Evolutionary conservation across 2,329 filamentous ascomycete genomes (phyloP).

Genomic region (Talaromyces pinophilus): DNA sequence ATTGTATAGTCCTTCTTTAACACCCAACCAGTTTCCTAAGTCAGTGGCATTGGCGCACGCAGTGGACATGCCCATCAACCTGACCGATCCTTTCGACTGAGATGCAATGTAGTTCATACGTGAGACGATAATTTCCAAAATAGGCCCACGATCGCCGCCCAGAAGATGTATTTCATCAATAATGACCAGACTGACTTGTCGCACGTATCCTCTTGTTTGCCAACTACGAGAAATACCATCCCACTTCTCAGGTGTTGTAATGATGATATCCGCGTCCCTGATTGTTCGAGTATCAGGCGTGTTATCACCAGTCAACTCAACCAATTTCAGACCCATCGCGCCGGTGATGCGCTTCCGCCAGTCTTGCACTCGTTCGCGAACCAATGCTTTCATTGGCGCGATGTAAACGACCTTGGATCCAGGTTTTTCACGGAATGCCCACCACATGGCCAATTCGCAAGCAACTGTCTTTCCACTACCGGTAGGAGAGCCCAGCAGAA

Average conservation of each 20-base stretch:
- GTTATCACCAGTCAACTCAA: slow-evolving; percentile 96
- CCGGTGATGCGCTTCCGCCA: slow-evolving; percentile 81
- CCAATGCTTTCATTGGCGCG: slow-evolving; percentile 97
- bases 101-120: slow-evolving; percentile 99
- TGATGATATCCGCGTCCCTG: slow-evolving; percentile 92
- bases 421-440: slow-evolving; percentile 91
- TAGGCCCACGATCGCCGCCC: slow-evolving; percentile 94
- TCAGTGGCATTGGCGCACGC: slow-evolving; percentile 95
- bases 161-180: slow-evolving; percentile 98
- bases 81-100: slow-evolving; percentile 83
- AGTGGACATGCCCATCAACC: slow-evolving; percentile 97
- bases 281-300: slow-evolving; percentile 96
- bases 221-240: slow-evolving; percentile 98
- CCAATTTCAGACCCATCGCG: slow-evolving; percentile 83
- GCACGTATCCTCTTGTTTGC: slow-evolving; percentile 95
- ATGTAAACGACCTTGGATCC: slow-evolving; percentile 99
- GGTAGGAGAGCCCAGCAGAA: slow-evolving; percentile 91
- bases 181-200: slow-evolving; percentile 91
- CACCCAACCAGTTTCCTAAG: slow-evolving; percentile 92
- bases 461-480: slow-evolving; percentile 98
- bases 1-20: slow-evolving; percentile 94
- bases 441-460: slow-evolving; percentile 98
- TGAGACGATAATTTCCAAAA: slow-evolving; percentile 91
- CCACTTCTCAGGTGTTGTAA: slow-evolving; percentile 99
- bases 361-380: slow-evolving; percentile 93